These are phyloP conservation scores for Globisporangium alternatum DNA, from an alignment of 352 stramenopile species.

Conservation along the genomic window DNA sequence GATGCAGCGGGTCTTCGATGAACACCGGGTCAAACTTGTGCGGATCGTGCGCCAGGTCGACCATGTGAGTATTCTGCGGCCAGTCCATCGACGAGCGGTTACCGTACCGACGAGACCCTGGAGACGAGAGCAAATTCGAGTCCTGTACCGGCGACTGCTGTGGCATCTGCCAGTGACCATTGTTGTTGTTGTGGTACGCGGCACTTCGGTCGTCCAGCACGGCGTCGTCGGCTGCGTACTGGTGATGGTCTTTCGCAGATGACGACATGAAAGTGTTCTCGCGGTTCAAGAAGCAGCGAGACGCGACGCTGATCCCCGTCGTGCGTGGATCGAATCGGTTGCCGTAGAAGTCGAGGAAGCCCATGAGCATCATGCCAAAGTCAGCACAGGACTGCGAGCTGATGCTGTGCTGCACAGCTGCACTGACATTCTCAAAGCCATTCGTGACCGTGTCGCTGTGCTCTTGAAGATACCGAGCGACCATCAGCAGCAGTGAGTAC, in stretches of 20 bases:
- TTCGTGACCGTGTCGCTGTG: slow-evolving; percentile 67
- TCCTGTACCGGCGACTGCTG: slow-evolving; percentile 45
- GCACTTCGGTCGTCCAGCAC: slow-evolving; percentile 48
- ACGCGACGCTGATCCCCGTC: slow-evolving; percentile 88
- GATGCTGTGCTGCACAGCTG: slow-evolving; percentile 53
- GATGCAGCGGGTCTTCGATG: slow-evolving; percentile 93
- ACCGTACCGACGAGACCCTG: slow-evolving; percentile 57
- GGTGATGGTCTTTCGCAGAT: slow-evolving; percentile 31
- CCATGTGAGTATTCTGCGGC: slow-evolving; percentile 33
- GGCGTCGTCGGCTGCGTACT: slow-evolving; percentile 45
- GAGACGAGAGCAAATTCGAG: slow-evolving; percentile 51
- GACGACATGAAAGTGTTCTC: slow-evolving; percentile 39
- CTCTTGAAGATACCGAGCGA: slow-evolving; percentile 92
- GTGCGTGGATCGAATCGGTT: slow-evolving; percentile 91
- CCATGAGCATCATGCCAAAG: slow-evolving; percentile 95
- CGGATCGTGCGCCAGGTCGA: slow-evolving; percentile 73
- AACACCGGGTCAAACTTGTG: slow-evolving; percentile 94
- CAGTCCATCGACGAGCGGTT: slow-evolving; percentile 71
- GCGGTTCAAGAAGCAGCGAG: slow-evolving; percentile 78
- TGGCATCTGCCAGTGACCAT: slow-evolving; percentile 63
- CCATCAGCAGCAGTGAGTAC: slow-evolving; percentile 95
- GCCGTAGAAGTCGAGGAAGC: slow-evolving; percentile 97
- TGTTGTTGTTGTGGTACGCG: slow-evolving; percentile 29
- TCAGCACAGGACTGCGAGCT: slow-evolving; percentile 77
- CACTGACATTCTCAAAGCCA: slow-evolving; percentile 61